phyloP scores from a whole-genome alignment of 208 protist species.

The Leishmania lainsoni region DNA sequence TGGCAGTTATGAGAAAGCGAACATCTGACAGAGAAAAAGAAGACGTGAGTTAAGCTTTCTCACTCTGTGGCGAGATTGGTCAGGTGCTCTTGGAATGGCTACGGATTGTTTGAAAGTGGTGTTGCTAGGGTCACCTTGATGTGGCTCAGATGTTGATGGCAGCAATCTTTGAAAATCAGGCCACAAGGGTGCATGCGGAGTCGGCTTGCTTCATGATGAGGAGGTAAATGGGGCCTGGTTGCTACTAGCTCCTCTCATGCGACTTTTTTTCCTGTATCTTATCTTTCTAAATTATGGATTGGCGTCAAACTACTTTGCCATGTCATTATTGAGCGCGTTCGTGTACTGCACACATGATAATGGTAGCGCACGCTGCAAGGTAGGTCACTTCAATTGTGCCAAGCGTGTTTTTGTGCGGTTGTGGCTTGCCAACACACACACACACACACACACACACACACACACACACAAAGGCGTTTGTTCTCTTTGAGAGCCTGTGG shows the following conservation, averaged over 20 bases:
- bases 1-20: background rate
- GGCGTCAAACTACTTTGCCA: background rate
- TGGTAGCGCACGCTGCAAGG: background rate
- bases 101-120: background rate
- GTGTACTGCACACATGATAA: background rate
- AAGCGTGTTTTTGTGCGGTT: background rate
- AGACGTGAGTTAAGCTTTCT: background rate
- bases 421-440: background rate
- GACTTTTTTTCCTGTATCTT: background rate
- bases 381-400: background rate
- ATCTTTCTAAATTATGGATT: background rate
- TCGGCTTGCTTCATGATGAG: background rate
- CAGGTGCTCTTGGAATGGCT: background rate
- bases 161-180: background rate
- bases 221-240: background rate
- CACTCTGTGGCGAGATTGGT: background rate
- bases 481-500: background rate
- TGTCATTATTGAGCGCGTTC: background rate
- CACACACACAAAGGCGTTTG: background rate
- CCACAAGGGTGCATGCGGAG: background rate
- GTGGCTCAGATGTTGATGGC: background rate
- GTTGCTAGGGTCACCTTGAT: background rate
- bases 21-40: background rate
- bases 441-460: background rate
- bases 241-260: background rate